phyloP scores from a whole-genome alignment of 352 stramenopile genomes.

The Globisporangium orthogonon region DNA sequence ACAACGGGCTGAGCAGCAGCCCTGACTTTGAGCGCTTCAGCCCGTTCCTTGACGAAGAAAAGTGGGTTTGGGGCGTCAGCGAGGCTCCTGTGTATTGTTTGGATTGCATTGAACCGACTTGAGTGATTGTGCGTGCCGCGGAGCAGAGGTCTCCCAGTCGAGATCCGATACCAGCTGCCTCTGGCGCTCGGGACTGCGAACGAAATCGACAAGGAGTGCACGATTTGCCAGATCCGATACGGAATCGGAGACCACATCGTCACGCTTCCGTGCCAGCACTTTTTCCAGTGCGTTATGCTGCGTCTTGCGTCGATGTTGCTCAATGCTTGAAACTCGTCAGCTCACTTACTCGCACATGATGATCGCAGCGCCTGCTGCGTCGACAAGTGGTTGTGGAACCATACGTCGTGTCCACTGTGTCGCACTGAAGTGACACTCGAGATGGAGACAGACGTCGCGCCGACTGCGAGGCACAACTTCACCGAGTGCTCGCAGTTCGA shows the following conservation, averaged over 20 bases:
- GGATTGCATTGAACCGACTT: not conserved
- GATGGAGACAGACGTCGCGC: slow-evolving; percentile 22
- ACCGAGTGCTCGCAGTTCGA: slow-evolving; percentile 64
- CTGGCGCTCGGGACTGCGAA: slow-evolving; percentile 69
- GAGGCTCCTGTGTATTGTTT: slow-evolving; percentile 8
- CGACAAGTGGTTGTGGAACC: slow-evolving; percentile 83
- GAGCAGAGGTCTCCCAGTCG: slow-evolving; percentile 55
- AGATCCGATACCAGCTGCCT: slow-evolving; percentile 80
- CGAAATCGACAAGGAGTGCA: slow-evolving; percentile 80
- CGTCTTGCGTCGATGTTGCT: not conserved
- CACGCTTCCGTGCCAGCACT: slow-evolving; percentile 78
- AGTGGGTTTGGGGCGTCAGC: not conserved
- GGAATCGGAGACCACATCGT: slow-evolving; percentile 82
- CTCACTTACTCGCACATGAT: not conserved
- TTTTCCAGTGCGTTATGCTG: slow-evolving; percentile 67
- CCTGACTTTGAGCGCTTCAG: slow-evolving; percentile 67
- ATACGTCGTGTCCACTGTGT: slow-evolving; percentile 81
- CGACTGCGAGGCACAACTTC: slow-evolving; percentile 65
- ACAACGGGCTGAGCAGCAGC: slow-evolving; percentile 57
- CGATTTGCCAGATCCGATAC: slow-evolving; percentile 81
- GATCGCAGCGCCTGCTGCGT: slow-evolving; percentile 60
- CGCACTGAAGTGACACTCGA: slow-evolving; percentile 70
- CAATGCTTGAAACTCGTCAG: not conserved
- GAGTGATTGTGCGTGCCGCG: not conserved
- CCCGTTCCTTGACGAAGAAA: slow-evolving; percentile 68